phyloP scores from a whole-genome alignment of 805 yeast genomes.

The Cyberlindnera bimundalis region DNA sequence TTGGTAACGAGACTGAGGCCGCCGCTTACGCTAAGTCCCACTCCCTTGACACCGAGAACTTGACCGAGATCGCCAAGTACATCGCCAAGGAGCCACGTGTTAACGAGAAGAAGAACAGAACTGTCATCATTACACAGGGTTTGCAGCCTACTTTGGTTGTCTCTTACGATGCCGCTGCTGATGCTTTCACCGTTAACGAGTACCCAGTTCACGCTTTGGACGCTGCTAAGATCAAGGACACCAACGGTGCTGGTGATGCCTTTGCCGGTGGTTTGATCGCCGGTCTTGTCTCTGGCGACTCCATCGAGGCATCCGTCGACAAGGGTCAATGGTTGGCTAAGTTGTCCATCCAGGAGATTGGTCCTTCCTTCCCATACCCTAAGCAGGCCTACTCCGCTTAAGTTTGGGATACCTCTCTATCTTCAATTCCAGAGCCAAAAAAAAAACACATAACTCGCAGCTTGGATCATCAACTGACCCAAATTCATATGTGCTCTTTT shows the following conservation, averaged over 20 bases:
- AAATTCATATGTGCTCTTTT: not conserved
- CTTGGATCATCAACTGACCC: constrained; percentile 1
- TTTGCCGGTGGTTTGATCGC: constrained; percentile 96
- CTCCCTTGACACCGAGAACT: constrained; percentile 53
- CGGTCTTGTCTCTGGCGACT: constrained; percentile 73
- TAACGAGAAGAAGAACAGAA: constrained; percentile 66
- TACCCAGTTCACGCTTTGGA: constrained; percentile 74
- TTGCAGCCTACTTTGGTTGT: constrained; percentile 85
- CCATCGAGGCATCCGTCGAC: constrained; percentile 59
- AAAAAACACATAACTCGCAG: not conserved
- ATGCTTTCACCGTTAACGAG: constrained; percentile 44
- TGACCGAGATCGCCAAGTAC: constrained; percentile 74
- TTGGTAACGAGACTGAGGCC: constrained; percentile 97
- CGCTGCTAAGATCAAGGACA: constrained; percentile 69
- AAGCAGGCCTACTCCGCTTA: constrained; percentile 20
- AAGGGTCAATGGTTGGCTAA: constrained; percentile 97
- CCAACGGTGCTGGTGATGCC: constrained; percentile 99
- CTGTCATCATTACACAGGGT: constrained; percentile 94
- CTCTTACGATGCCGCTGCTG: constrained; percentile 46
- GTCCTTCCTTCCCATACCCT: constrained; percentile 81
- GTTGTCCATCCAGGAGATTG: constrained; percentile 85
- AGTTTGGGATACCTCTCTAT: not conserved
- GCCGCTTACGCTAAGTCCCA: constrained; percentile 90
- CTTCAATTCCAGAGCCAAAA: not conserved
- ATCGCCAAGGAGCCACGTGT: constrained; percentile 78